Evolutionary conservation across 352 stramenopile species (phyloP).

Genomic region (Globisporangium irregulare): DNA sequence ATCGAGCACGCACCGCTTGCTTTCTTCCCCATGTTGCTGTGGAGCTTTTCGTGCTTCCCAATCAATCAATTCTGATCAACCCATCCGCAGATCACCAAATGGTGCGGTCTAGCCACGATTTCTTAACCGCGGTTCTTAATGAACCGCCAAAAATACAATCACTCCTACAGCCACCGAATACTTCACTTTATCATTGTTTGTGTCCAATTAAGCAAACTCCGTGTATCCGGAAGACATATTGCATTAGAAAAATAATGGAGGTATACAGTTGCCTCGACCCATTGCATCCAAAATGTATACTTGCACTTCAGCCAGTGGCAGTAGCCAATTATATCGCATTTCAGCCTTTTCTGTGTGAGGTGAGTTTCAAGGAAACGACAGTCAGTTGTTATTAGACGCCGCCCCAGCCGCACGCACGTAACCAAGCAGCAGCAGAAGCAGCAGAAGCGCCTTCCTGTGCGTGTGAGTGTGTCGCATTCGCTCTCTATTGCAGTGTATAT

Average conservation of each 20-base stretch:
- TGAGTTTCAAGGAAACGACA: conserved; percentile 14
- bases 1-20: conserved; percentile 19
- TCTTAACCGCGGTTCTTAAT: not conserved
- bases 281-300: not conserved
- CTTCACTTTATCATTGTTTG: conserved; percentile 1
- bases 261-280: not conserved
- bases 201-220: not conserved
- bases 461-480: conserved; percentile 6
- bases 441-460: conserved; percentile 1
- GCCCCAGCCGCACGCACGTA: conserved; percentile 1
- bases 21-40: conserved; percentile 47
- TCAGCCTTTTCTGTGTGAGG: conserved; percentile 1
- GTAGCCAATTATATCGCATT: conserved; percentile 6
- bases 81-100: not conserved
- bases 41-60: conserved; percentile 13
- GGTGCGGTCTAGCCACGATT: not conserved
- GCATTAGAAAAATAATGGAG: too few species aligned
- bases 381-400: conserved; percentile 10
- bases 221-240: not conserved
- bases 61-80: conserved; percentile 16
- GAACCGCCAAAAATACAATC: not conserved
- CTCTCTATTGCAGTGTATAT: not conserved
- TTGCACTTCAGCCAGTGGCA: conserved; percentile 1
- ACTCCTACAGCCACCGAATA: conserved; percentile 6
- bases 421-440: not conserved